phyloP scores from a whole-genome alignment of 2,329 filamentous ascomycete species.

The Botrytis sinoallii region DNA sequence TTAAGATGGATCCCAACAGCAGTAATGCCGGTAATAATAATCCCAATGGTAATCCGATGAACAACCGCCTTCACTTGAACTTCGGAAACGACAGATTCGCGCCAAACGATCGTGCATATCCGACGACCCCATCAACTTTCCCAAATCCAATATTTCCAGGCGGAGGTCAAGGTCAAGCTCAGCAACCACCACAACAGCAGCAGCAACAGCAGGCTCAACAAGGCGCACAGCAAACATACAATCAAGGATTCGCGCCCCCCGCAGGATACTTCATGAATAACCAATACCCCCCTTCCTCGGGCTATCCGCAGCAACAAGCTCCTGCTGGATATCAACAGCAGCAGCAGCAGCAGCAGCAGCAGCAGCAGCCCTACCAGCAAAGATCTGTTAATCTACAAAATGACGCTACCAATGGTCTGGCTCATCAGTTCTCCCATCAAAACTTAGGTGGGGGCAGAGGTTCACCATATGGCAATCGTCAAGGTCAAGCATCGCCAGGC shows the following conservation, averaged over 20 bases:
- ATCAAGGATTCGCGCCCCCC: slow-evolving; percentile 44
- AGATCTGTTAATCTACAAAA: slow-evolving; percentile 58
- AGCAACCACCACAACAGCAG: slow-evolving; percentile 38
- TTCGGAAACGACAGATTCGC: slow-evolving; percentile 57
- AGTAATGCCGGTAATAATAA: slow-evolving; percentile 20
- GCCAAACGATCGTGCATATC: slow-evolving; percentile 65
- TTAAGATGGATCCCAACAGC: slow-evolving; percentile 20
- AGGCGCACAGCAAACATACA: slow-evolving; percentile 44
- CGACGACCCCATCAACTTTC: slow-evolving; percentile 91
- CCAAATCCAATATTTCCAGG: slow-evolving; percentile 70
- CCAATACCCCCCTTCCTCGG: slow-evolving; percentile 41
- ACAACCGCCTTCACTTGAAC: slow-evolving; percentile 35
- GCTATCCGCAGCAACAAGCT: slow-evolving; percentile 50
- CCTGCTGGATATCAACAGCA: slow-evolving; percentile 45
- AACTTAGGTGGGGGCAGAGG: slow-evolving; percentile 75
- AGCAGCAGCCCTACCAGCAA: slow-evolving; percentile 47
- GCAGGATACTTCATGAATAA: slow-evolving; percentile 61
- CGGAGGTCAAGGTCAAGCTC: slow-evolving; percentile 36
- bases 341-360: slow-evolving; percentile 53
- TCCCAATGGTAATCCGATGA: slow-evolving; percentile 25
- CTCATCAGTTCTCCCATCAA: slow-evolving; percentile 96
- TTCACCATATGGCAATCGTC: slow-evolving; percentile 66
- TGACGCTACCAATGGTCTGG: slow-evolving; percentile 85
- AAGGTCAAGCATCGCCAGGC: slow-evolving; percentile 56
- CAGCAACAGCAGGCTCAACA: slow-evolving; percentile 39